Evolutionary conservation across 768 basidiomycete genomes (phyloP), one percentile per base, ranked within the genome.

Genomic region (Xerocomellus dryophilus): DNA sequence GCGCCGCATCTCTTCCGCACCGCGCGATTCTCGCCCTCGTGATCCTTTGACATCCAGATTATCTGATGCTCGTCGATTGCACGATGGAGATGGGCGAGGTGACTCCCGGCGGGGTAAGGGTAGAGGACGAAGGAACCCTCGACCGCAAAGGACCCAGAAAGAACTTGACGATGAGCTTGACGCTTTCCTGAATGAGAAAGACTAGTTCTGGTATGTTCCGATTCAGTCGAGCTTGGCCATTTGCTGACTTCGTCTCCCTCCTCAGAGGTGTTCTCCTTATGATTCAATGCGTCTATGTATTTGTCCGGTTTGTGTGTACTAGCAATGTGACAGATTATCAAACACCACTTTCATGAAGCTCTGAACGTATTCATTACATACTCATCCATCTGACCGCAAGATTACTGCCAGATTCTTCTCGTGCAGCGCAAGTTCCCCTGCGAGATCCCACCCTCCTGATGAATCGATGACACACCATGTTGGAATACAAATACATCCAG

Each of bases 141-240:
- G 77, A 11, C 73, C 77, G 21, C 77, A 67, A 53, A 83, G 82
- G 69, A 88, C 82, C 1, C 84, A 84, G 65, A 81, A 87, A 70
- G 88, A 93, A 61, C 74, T 93, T 35, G 90, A 93, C 58, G 88
- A 85, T 45, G 90, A 93, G 63, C 73, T 93, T 43, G 90, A 93
- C 31, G 85, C 86, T 15, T 92, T 92, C 70, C 67, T 89, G 58
- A 82, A 81, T 25, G 76, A 77, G 58, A 76, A 75, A 60, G 70
- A 76, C 53, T 78, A 61, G 66, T 46, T 43, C 14, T n/a, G 40
- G 62, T 61, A 36, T 51, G 59, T 57, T 27, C 15, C 4, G 15
- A 21, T 46, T 38, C 20, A 15, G 20, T 56, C 23, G 18, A 32
- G 34, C 32, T 31, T 43, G 25, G 29, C 25, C 15, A 36, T 46